Percentiles rank a stretch among this genome's conserved stretches.
Conservation (phyloP, 495 filamentous ascomycete genomes). For the Staphylotrichum longicolle region DNA sequence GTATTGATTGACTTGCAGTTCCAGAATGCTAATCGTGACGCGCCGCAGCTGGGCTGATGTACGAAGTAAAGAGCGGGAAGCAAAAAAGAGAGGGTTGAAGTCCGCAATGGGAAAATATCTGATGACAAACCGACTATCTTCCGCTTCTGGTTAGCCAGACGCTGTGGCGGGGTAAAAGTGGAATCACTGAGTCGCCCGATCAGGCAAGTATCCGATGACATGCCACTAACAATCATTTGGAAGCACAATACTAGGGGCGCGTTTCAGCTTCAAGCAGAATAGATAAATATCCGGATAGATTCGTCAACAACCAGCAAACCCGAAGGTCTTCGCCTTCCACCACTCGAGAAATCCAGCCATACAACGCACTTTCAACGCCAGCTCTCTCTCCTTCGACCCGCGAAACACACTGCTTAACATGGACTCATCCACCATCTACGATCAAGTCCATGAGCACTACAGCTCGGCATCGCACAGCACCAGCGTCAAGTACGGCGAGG, state of each 20-base stretch:
- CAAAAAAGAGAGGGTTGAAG: no score
- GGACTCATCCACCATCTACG: conserved; percentile 33
- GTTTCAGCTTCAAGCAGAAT: no score
- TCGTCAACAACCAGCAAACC: background rate
- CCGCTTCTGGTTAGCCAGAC: conserved; percentile 12
- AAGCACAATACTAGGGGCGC: no score
- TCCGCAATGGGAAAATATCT: conserved; percentile 1
- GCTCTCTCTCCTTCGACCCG: no score
- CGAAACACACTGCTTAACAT: conserved; percentile 7
- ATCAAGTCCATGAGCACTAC: conserved; percentile 42
- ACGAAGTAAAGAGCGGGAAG: no score
- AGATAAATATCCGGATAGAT: background rate
- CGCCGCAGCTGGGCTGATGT: no score
- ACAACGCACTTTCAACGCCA: no score
- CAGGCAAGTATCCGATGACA: conserved; percentile 19
- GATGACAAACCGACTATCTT: conserved; percentile 22
- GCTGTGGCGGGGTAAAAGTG: background rate
- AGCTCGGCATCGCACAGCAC: conserved; percentile 33
- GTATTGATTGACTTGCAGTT: no score
- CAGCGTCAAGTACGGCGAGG: conserved; percentile 35
- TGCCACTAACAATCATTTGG: background rate
- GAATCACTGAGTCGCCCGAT: background rate
- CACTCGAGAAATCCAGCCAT: no score
- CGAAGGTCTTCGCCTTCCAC: no score
- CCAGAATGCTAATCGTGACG: no score